Evolutionary conservation across 768 basidiomycete species (phyloP).

Genomic region (Daedaleopsis sinensis): DNA sequence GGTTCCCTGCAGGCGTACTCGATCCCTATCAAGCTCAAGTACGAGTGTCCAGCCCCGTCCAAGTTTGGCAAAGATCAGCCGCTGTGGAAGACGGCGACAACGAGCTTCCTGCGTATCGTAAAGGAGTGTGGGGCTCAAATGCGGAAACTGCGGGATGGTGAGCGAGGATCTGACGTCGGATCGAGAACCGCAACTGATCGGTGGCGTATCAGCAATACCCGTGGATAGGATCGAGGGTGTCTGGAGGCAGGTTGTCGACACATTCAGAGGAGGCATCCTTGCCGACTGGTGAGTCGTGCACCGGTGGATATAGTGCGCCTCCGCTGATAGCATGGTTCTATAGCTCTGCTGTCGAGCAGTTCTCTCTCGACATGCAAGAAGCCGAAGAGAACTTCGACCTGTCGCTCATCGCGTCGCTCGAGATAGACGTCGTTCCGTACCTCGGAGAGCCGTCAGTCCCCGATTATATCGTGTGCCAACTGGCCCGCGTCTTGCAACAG

Average conservation of each 20-base stretch:
- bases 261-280: constrained; percentile 78
- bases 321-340: constrained; percentile 1
- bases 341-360: constrained; percentile 61
- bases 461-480: constrained; percentile 65
- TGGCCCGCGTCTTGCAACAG: constrained; percentile 72
- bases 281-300: constrained; percentile 74
- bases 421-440: constrained; percentile 79
- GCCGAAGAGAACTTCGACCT: constrained; percentile 86
- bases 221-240: constrained; percentile 75
- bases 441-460: constrained; percentile 71
- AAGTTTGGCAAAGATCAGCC: constrained; percentile 87
- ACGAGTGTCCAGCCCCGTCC: constrained; percentile 89
- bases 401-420: constrained; percentile 74
- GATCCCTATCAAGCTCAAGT: constrained; percentile 91
- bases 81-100: constrained; percentile 95
- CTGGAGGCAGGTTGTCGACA: constrained; percentile 83
- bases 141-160: constrained; percentile 52
- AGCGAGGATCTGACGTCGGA: constrained; percentile 13
- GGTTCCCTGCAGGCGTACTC: constrained; percentile 66
- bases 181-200: constrained; percentile 23
- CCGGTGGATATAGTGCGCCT: background rate
- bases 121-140: constrained; percentile 64
- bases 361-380: constrained; percentile 67
- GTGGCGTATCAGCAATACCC: constrained; percentile 44
- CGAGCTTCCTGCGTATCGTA: constrained; percentile 72